phyloP scores from a whole-genome alignment of 2,329 filamentous ascomycete genomes.

The Hymenoscyphus repandus region DNA sequence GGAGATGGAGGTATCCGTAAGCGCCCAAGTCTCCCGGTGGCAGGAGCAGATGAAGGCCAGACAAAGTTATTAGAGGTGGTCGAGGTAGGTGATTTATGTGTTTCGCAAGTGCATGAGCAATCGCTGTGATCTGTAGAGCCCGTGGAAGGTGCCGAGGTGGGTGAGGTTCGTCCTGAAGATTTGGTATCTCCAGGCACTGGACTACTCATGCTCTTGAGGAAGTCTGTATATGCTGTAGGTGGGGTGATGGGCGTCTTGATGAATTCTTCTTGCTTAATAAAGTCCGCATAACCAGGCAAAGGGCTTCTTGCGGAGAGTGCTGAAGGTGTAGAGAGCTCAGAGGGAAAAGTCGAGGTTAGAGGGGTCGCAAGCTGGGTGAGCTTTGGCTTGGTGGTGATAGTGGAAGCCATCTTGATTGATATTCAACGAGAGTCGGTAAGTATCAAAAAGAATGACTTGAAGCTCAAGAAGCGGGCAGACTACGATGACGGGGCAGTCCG shows the following conservation, averaged over 20 bases:
- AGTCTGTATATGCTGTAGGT: conserved; percentile 85
- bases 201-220: conserved; percentile 70
- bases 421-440: conserved; percentile 23
- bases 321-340: conserved; percentile 41
- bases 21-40: conserved; percentile 50
- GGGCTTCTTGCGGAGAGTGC: conserved; percentile 62
- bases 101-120: conserved; percentile 52
- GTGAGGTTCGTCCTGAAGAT: conserved; percentile 42
- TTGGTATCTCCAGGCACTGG: conserved; percentile 27
- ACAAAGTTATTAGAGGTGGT: conserved; percentile 51
- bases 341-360: conserved; percentile 56
- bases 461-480: conserved; percentile 24
- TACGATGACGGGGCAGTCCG: conserved; percentile 27
- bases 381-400: conserved; percentile 41
- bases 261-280: conserved; percentile 64
- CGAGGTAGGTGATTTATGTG: conserved; percentile 49
- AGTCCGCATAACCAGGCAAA: conserved; percentile 52
- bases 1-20: conserved; percentile 77
- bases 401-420: conserved; percentile 26
- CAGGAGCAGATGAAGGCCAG: conserved; percentile 56
- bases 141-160: conserved; percentile 39
- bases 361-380: conserved; percentile 58
- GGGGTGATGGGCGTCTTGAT: conserved; percentile 85
- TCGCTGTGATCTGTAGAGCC: conserved; percentile 43
- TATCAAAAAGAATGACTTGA: conserved; percentile 25